Percentiles rank a stretch among this genome's conserved stretches.
These are phyloP conservation scores for Striga hermonthica DNA, from an alignment of 305 asterid genomes.

Conservation along the genomic window DNA sequence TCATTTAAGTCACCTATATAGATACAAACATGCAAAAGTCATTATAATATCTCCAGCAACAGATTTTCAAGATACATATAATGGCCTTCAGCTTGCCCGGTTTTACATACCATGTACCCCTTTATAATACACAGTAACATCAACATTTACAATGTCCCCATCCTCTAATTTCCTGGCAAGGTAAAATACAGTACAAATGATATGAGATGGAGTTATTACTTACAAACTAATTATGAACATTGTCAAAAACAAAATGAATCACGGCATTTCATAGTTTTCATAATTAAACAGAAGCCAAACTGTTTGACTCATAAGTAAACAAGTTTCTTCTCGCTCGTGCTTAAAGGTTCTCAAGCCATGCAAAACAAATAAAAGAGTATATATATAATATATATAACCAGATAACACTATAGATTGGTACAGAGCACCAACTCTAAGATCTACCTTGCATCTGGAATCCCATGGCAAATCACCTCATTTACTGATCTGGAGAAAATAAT, in stretches of 20 bases:
- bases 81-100: conserved; percentile 11
- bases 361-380: too few relatives aligned
- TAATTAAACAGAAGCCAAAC: too few relatives aligned
- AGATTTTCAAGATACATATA: not conserved
- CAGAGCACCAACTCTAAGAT: conserved; percentile 18
- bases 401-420: too few relatives aligned
- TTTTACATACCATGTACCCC: conserved; percentile 82
- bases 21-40: conserved; percentile 26
- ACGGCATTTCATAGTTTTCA: too few relatives aligned
- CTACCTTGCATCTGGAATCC: conserved; percentile 99
- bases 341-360: too few relatives aligned
- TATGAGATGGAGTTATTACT: conserved; percentile 12
- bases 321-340: too few relatives aligned
- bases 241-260: not conserved
- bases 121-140: conserved; percentile 77
- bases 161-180: conserved; percentile 85
- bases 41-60: conserved; percentile 6
- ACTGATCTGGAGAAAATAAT: conserved; percentile 66
- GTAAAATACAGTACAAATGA: conserved; percentile 27
- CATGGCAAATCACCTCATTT: conserved; percentile 98
- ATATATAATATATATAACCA: too few relatives aligned
- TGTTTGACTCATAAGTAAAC: too few relatives aligned
- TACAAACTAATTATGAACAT: not conserved
- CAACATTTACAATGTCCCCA: conserved; percentile 96
- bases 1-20: conserved; percentile 90